These are phyloP conservation scores for Podospora pseudoanserina DNA, from an alignment of 495 filamentous ascomycete genomes.

Conservation along the genomic window DNA sequence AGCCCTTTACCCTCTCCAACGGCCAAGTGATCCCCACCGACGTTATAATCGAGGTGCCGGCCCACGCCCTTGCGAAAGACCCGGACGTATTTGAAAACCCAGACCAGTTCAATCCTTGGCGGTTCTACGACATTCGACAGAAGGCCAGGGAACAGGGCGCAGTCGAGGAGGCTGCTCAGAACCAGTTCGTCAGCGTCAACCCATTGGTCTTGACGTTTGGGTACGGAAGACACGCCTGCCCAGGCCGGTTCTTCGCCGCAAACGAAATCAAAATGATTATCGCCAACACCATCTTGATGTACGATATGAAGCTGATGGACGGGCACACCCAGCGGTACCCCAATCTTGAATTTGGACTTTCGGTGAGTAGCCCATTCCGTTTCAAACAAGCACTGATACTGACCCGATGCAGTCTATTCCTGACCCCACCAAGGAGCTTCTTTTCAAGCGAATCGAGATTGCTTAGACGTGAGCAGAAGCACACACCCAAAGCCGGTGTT, in stretches of 20 bases:
- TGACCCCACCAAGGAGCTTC: slow-evolving; percentile 14
- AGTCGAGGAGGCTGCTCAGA: slow-evolving; percentile 23
- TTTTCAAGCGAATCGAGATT: slow-evolving; percentile 6
- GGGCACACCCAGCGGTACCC: slow-evolving; percentile 22
- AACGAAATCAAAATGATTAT: slow-evolving; percentile 55
- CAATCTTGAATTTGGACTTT: slow-evolving; percentile 17
- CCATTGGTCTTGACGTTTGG: slow-evolving; percentile 47
- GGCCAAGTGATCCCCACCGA: slow-evolving; percentile 40
- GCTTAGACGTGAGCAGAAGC: neutral
- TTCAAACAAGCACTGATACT: neutral
- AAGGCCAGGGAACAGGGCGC: slow-evolving; percentile 31
- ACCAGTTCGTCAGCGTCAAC: slow-evolving; percentile 44
- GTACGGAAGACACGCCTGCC: slow-evolving; percentile 55
- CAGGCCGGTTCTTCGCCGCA: slow-evolving; percentile 56
- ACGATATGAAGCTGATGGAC: slow-evolving; percentile 46
- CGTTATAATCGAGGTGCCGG: slow-evolving; percentile 38
- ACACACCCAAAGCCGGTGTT: no score
- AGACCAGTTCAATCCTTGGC: slow-evolving; percentile 46
- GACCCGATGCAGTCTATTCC: slow-evolving; percentile 3
- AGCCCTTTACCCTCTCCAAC: slow-evolving; percentile 40
- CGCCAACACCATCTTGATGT: slow-evolving; percentile 51
- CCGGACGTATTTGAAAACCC: slow-evolving; percentile 31
- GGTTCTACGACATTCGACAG: slow-evolving; percentile 48
- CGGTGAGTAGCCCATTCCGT: slow-evolving; percentile 10
- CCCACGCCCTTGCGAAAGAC: slow-evolving; percentile 33